Conservation (phyloP, 2,329 filamentous ascomycete genomes). For the Rutstroemia sydowiana region DNA sequence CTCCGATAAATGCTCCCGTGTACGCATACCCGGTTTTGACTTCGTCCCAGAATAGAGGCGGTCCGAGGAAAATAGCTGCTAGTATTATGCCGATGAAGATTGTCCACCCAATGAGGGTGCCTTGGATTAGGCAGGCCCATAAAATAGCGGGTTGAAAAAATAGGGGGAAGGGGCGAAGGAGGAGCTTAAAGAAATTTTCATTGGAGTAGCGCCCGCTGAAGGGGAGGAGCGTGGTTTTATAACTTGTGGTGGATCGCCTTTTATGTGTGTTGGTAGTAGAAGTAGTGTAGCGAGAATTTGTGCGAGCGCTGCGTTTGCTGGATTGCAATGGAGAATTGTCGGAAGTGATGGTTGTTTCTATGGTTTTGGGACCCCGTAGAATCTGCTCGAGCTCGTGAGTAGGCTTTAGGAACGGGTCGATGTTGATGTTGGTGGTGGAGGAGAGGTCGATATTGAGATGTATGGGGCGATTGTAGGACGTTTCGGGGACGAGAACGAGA, state of each 20-base stretch:
- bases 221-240: slow-evolving; percentile 51
- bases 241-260: slow-evolving; percentile 37
- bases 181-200: slow-evolving; percentile 59
- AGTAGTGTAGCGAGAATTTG: background rate
- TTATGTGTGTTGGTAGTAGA: background rate
- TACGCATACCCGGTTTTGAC: slow-evolving; percentile 82
- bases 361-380: background rate
- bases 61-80: slow-evolving; percentile 73
- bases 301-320: background rate
- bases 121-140: slow-evolving; percentile 75
- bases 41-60: slow-evolving; percentile 75
- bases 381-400: slow-evolving; percentile 7
- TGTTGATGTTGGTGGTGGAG: slow-evolving; percentile 20
- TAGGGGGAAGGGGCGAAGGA: slow-evolving; percentile 71
- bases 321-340: background rate
- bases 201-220: slow-evolving; percentile 81
- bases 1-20: slow-evolving; percentile 77
- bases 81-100: slow-evolving; percentile 83
- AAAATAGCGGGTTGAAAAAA: slow-evolving; percentile 79
- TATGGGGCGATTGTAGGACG: slow-evolving; percentile 62
- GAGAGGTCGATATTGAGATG: slow-evolving; percentile 62
- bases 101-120: slow-evolving; percentile 89
- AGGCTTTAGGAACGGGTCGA: slow-evolving; percentile 6
- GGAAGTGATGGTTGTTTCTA: slow-evolving; percentile 3
- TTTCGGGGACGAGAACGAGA: slow-evolving; percentile 78